phyloP scores from a whole-genome alignment of 2,329 filamentous ascomycete species.

The Penicillium janthinellum region DNA sequence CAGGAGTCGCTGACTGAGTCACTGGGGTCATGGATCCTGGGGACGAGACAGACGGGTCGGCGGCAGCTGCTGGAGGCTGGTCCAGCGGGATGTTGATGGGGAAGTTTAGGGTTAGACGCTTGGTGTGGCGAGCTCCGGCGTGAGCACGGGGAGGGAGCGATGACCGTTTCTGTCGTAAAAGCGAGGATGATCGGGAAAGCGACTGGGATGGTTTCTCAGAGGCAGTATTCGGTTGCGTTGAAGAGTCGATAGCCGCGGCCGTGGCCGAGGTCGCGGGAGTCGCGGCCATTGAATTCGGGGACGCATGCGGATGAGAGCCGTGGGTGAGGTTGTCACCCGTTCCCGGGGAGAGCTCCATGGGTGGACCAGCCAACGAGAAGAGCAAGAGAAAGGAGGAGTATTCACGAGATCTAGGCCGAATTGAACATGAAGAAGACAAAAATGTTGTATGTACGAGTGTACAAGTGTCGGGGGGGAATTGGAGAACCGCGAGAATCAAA shows the following conservation, averaged over 20 bases:
- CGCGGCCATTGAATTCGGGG: constrained; percentile 26
- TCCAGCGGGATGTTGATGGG: constrained; percentile 43
- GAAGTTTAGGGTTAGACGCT: constrained; percentile 51
- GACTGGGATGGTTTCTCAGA: constrained; percentile 16
- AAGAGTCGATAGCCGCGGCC: constrained; percentile 5
- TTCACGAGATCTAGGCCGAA: constrained; percentile 7
- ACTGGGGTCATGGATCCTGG: constrained; percentile 37
- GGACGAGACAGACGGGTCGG: constrained; percentile 31
- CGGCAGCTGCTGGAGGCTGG: constrained; percentile 25
- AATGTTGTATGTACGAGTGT: constrained; percentile 8
- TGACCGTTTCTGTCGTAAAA: constrained; percentile 33
- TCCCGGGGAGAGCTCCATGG: constrained; percentile 38
- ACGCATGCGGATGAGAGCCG: constrained; percentile 34
- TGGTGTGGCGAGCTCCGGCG: constrained; percentile 43
- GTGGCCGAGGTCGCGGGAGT: constrained; percentile 22
- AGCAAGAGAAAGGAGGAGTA: neutral
- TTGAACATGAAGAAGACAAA: constrained; percentile 3
- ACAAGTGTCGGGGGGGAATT: neutral
- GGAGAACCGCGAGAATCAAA: constrained; percentile 6
- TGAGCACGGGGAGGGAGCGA: constrained; percentile 39
- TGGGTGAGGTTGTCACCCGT: constrained; percentile 29
- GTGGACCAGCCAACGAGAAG: constrained; percentile 32
- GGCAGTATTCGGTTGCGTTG: constrained; percentile 18
- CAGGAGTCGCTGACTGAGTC: constrained; percentile 35
- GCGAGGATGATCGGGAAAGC: constrained; percentile 22